Evolutionary conservation across 306 rosid species (phyloP).

Genomic region (Alnus rubra): DNA sequence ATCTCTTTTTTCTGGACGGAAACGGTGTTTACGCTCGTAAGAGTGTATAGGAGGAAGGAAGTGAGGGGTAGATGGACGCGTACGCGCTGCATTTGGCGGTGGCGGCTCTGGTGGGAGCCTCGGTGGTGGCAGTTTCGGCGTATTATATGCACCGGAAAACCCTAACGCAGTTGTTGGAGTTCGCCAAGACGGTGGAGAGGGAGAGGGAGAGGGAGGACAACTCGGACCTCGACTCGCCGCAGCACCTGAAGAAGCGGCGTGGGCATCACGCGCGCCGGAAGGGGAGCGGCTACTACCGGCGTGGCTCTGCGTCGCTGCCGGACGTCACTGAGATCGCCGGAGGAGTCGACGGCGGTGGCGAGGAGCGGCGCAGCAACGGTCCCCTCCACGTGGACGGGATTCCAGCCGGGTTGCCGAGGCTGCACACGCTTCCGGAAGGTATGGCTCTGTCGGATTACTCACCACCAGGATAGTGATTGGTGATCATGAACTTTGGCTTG

Average conservation of each 20-base stretch:
- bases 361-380: conserved; percentile 63
- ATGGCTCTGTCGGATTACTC: conserved; percentile 30
- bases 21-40: neutral
- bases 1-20: neutral
- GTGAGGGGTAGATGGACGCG: conserved; percentile 56
- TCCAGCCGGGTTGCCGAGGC: conserved; percentile 82
- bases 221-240: conserved; percentile 53
- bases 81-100: conserved; percentile 81
- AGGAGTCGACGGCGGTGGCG: conserved; percentile 52
- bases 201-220: conserved; percentile 37
- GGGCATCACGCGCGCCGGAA: conserved; percentile 40
- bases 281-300: conserved; percentile 41
- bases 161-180: conserved; percentile 80
- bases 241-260: conserved; percentile 55
- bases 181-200: conserved; percentile 76
- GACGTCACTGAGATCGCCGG: conserved; percentile 68
- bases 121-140: conserved; percentile 86
- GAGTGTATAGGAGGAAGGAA: conserved; percentile 19
- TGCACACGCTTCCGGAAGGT: conserved; percentile 92
- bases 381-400: conserved; percentile 56
- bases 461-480: conserved; percentile 21
- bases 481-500: neutral
- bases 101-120: conserved; percentile 96
- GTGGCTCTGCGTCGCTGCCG: conserved; percentile 68
- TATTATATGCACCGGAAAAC: conserved; percentile 94